Evolutionary conservation across 306 rosid genomes (phyloP), one percentile per base, ranked within the genome.

Genomic region (Erythrophleum fordii): DNA sequence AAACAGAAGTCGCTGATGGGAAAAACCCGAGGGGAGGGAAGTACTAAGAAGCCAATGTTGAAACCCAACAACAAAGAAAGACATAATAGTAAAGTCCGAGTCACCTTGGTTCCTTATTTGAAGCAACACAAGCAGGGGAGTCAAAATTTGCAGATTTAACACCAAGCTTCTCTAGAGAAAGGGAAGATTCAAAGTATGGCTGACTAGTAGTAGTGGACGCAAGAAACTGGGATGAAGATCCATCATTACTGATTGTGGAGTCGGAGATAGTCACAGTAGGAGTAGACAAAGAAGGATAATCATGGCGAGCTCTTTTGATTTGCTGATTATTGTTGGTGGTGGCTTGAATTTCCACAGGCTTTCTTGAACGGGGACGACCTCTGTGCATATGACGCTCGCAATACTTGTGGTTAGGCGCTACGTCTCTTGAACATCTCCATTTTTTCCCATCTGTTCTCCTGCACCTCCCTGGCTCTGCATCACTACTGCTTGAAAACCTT

Each of bases 341-440:
- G 77, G 29, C 78, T 59, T 82, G 92, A 88, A 83, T 70, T 92
- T 92, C 97, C 97, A 92, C 97, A 91, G 85, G 97, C 97, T 92
- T 92, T 92, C 97, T 92, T 92, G 97, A 93, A 93, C 97, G 97
- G 85, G 96, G 92, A 83, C 97, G 96, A 18, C 97, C 96, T 91
- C 97, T 88, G 72, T 93, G 94, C 92, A 93, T 85, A 83, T 93
- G 97, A 25, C 97, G 91, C 82, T 91, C 97, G 41, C 97, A 93
- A 39, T 93, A 93, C 85, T 88, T 93, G 62, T 91, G 91, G n/a
- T 82, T 86, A 31, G 92, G 94, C 35, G 97, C 96, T 59, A 88
- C 97, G 45, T 91, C 94, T 81, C 93, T 87, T 0, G 96, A 91
- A 39, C 97, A 92, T 85, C 97, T 88, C 97, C 97, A 92, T 89